Conservation (phyloP, 345 rosid genomes). For the Bruguiera gymnorhiza region DNA sequence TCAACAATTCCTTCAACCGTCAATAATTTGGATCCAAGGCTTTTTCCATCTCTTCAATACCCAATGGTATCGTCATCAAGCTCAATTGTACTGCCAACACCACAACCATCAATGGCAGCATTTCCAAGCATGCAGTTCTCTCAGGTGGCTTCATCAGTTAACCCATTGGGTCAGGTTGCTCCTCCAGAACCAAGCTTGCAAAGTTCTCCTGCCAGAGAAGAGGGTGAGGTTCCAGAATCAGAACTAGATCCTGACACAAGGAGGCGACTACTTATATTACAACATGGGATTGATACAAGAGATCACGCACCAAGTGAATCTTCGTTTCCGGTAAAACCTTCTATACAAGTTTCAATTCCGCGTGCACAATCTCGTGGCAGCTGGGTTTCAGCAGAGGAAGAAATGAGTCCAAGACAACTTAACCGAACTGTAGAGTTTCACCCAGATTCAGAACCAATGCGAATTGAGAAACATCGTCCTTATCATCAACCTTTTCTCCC, state of each 20-base stretch:
- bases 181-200: slow-evolving; percentile 70
- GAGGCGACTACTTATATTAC: slow-evolving; percentile 95
- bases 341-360: slow-evolving; percentile 61
- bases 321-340: slow-evolving; percentile 61
- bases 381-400: slow-evolving; percentile 84
- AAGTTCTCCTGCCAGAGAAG: slow-evolving; percentile 95
- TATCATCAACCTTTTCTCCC: slow-evolving; percentile 58
- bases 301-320: slow-evolving; percentile 65
- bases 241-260: slow-evolving; percentile 97
- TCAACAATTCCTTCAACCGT: slow-evolving; percentile 50
- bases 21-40: slow-evolving; percentile 60
- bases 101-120: slow-evolving; percentile 48
- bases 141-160: slow-evolving; percentile 48
- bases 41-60: slow-evolving; percentile 50
- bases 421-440: slow-evolving; percentile 61
- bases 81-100: slow-evolving; percentile 43
- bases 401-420: slow-evolving; percentile 68
- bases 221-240: slow-evolving; percentile 98
- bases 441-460: slow-evolving; percentile 59
- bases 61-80: slow-evolving; percentile 64
- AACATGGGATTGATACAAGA: slow-evolving; percentile 92
- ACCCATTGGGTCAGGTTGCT: slow-evolving; percentile 52
- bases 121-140: slow-evolving; percentile 55
- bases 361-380: slow-evolving; percentile 57
- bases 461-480: slow-evolving; percentile 60